Percentiles rank a stretch among this genome's conserved stretches.
phyloP scores from a whole-genome alignment of 306 rosid species.

The Erythrophleum fordii region DNA sequence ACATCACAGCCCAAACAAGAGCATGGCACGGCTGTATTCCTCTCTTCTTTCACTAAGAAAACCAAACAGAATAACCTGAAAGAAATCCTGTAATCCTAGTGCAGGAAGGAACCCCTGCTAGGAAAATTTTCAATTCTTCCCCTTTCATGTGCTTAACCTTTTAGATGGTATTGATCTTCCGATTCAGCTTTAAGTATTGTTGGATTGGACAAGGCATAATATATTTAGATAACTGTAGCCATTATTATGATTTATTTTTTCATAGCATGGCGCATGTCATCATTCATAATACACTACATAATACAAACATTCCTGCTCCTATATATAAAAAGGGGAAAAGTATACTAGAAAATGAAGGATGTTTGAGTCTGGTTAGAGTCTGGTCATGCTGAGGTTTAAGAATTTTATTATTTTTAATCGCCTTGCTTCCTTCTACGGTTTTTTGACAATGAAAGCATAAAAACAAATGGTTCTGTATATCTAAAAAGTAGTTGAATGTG shows the following conservation, averaged over 20 bases:
- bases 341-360: not conserved
- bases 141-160: not conserved
- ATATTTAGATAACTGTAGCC: not conserved
- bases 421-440: not conserved
- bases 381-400: not conserved
- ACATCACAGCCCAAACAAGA: not conserved
- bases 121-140: not conserved
- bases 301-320: not conserved
- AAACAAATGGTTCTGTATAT: conserved; percentile 4
- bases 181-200: not conserved
- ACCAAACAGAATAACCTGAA: not conserved
- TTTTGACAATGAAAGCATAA: not conserved
- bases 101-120: not conserved
- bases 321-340: not conserved
- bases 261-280: not conserved
- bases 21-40: not conserved
- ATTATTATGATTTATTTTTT: not conserved
- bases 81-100: not conserved
- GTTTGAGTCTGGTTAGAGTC: not conserved
- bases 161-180: not conserved
- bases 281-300: not conserved
- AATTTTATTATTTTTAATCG: too few relatives aligned
- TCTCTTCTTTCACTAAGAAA: conserved; percentile 1
- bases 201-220: not conserved
- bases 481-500: conserved; percentile 37